Evolutionary conservation across 208 protist genomes (phyloP).

Genomic region (Naegleria gruberi): DNA sequence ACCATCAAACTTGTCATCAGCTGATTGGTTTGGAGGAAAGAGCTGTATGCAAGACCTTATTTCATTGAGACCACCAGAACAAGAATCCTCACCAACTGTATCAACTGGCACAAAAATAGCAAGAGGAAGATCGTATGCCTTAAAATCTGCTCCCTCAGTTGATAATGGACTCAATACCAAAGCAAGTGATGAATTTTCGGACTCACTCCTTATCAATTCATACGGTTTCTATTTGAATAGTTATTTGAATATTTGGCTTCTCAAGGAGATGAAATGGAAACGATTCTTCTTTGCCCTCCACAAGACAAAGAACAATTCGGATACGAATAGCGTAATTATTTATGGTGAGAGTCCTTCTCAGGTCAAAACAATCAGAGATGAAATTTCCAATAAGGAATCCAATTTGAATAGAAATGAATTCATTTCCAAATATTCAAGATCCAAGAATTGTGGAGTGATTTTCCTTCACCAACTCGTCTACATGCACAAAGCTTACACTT

Average conservation of each 20-base stretch:
- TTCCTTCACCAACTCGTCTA: background rate
- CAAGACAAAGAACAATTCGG: background rate
- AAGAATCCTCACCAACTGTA: background rate
- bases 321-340: background rate
- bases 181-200: background rate
- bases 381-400: background rate
- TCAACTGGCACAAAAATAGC: background rate
- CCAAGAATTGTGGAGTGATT: background rate
- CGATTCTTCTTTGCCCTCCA: background rate
- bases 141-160: background rate
- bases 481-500: background rate
- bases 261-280: background rate
- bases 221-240: background rate
- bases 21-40: background rate
- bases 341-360: background rate
- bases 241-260: background rate
- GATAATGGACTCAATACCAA: background rate
- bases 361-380: background rate
- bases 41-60: background rate
- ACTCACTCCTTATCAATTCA: background rate
- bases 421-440: background rate
- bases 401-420: background rate
- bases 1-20: background rate
- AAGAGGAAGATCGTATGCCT: background rate
- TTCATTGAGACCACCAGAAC: background rate